Base-by-base conservation (phyloP, 2,329 filamentous ascomycete genomes). In the Coniochaeta pulveracea region DNA sequence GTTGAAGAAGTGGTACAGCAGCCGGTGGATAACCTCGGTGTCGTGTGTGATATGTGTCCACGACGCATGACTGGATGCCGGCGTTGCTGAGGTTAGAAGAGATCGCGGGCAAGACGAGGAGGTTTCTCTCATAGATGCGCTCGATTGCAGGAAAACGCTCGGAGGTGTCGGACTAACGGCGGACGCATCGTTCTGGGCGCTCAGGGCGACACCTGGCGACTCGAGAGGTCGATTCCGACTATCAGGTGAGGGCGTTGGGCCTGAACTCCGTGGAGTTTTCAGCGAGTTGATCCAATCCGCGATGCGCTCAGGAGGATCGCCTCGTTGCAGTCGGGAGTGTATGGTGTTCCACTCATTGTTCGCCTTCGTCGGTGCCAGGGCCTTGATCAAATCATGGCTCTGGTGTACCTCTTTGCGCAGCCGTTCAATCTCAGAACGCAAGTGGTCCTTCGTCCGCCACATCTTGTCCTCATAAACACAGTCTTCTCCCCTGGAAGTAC, bases 391-490 rank as follows among this genome's bases (percentile, higher is more conserved):
- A 2, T 40, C 44, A n/a, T 44, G 40, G 14, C 37, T 38, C 26
- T 45, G 44, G 5, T 36, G 44, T 22, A 46, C 43, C 19, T 46
- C 42, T 8, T 37, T 34, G 23, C 43, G 41, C 18, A 48, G 37
- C 12, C 42, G 40, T 32, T 46, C 43, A 12, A 48, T 45, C 32
- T 48, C 46, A 23, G 43, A 45, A 15, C 46, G 38, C 16, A 48
- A 29, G 26, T 47, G 44, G 30, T 45, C 46, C 31, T 48, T 48
- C 12, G 46, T 48, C 24, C 46, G 37, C 44, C 43, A 47, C 32
- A 43, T 48, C 32, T 47, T 47, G 39, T 45, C 44, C 21, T 48
- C 44, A 34, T 47, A 48, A 9, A 31, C 25, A 33, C 46, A 48
- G 28, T 48, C 42, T 18, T 48, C 46, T 8, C 42, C 44, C 9